Evolutionary conservation across 2,329 filamentous ascomycete genomes (phyloP).

Genomic region (Fusarium haematococcum): DNA sequence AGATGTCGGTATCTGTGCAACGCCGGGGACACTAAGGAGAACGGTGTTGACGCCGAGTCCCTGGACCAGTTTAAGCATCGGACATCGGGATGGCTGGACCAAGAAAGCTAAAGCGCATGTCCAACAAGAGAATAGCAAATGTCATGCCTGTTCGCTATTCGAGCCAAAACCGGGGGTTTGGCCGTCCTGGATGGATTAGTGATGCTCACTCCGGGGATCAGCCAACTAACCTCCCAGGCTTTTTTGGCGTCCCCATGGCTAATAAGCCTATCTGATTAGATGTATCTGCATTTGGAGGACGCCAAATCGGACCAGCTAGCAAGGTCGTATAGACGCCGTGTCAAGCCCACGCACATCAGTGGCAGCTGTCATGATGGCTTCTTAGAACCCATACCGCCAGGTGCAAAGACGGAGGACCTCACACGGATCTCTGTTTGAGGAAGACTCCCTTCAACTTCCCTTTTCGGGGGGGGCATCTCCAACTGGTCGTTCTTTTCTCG

Average conservation of each 20-base stretch:
- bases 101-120: slow-evolving; percentile 7
- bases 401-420: not conserved
- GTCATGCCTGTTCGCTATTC: not conserved
- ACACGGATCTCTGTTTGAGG: not conserved
- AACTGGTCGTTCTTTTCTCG: slow-evolving; percentile 5
- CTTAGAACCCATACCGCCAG: not conserved
- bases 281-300: slow-evolving; percentile 10
- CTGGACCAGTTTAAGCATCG: not conserved
- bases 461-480: slow-evolving; percentile 1
- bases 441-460: slow-evolving; percentile 12
- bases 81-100: slow-evolving; percentile 9
- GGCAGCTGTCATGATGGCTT: slow-evolving; percentile 12
- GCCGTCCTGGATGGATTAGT: not conserved
- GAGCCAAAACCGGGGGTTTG: not conserved
- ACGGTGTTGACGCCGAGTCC: slow-evolving; percentile 10
- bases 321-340: slow-evolving; percentile 11
- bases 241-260: slow-evolving; percentile 1
- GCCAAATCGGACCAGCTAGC: not conserved
- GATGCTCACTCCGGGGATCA: slow-evolving; percentile 1
- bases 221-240: slow-evolving; percentile 8
- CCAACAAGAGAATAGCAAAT: slow-evolving; percentile 8
- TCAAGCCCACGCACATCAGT: slow-evolving; percentile 6
- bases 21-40: slow-evolving; percentile 14
- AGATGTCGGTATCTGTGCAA: slow-evolving; percentile 43
- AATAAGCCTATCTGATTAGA: slow-evolving; percentile 27